Percentiles rank a stretch among this genome's conserved stretches.
phyloP scores from a whole-genome alignment of 441 rosid genomes.

The Theobroma grandiflorum region DNA sequence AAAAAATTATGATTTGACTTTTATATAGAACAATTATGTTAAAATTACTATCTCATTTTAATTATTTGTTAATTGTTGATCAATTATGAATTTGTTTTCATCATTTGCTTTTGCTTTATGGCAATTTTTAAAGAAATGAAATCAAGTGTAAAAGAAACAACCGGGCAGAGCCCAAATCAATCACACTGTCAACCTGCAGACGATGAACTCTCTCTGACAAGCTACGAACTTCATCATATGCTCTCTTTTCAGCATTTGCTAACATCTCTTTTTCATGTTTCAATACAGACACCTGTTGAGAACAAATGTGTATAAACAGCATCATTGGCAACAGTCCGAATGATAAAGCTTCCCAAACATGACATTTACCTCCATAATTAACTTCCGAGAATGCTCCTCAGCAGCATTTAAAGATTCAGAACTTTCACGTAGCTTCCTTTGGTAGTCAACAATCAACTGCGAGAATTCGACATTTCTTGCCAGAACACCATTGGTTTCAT shows the following conservation, averaged over 20 bases:
- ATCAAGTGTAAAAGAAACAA: slow-evolving; percentile 9
- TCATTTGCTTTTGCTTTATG: neutral
- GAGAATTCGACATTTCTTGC: slow-evolving; percentile 94
- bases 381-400: slow-evolving; percentile 85
- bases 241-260: slow-evolving; percentile 91
- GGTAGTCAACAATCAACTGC: slow-evolving; percentile 81
- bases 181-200: slow-evolving; percentile 66
- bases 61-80: neutral
- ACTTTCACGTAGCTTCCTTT: slow-evolving; percentile 84
- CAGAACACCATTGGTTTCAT: slow-evolving; percentile 66
- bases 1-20: neutral
- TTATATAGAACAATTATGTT: neutral
- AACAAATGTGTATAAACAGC: slow-evolving; percentile 29
- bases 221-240: slow-evolving; percentile 85
- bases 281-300: slow-evolving; percentile 68
- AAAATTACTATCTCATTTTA: neutral
- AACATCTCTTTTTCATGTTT: slow-evolving; percentile 86
- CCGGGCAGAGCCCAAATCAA: neutral
- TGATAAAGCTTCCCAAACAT: slow-evolving; percentile 6
- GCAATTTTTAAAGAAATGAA: neutral
- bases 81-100: neutral
- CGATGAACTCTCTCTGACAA: slow-evolving; percentile 88
- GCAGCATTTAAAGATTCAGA: slow-evolving; percentile 73
- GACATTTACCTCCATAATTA: slow-evolving; percentile 79
- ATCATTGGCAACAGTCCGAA: slow-evolving; percentile 16